Base-by-base conservation (phyloP, 2,329 filamentous ascomycete genomes). In the Diplodia seriata region DNA sequence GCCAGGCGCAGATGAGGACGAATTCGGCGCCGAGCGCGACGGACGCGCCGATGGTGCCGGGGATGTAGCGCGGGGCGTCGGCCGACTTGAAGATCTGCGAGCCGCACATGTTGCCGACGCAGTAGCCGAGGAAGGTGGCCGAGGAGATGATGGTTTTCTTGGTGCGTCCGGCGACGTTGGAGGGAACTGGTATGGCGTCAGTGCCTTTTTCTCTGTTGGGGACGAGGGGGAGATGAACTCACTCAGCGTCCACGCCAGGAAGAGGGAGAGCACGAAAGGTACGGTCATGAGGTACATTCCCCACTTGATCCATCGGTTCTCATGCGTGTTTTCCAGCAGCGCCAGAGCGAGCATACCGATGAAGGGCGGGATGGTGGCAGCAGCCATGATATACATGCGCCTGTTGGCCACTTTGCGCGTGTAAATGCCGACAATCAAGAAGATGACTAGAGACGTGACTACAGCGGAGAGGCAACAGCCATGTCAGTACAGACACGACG, bases 21-120 rank as follows among this genome's bases (percentile, higher is more conserved):
- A 63, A 68, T 29, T 68, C 56, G 8, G 51, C 26, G 38, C 36
- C 66, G 36, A 68, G 80, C 70, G 80, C 81, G 3, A 79, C 69
- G 1, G 79, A 77, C 40, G 81, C 82, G 9, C 74, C 75, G n/a
- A 71, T 71, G 1, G 81, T 83, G 4, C 81, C 82, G 0, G 80
- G 78, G 4, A 82, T 75, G 69, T 84, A 84, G 43, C 79, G 77
- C 0, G 82, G 82, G 0, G 80, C 81, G 69, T 84, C 82, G 26
- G 74, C 74, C 4, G 75, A 71, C 57, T 78, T 76, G 74, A 84
- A 84, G 62, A 84, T 82, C 71, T 84, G 81, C 8, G 79, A 80
- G 4, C 82, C 82, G 2, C 77, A 76, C 78, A 83, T 83, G 70
- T 84, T 84, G 2, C 82, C 82, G 2, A 82, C 80, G 65, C 82